phyloP scores from a whole-genome alignment of 352 stramenopile genomes.

The Phytophthora megakarya region DNA sequence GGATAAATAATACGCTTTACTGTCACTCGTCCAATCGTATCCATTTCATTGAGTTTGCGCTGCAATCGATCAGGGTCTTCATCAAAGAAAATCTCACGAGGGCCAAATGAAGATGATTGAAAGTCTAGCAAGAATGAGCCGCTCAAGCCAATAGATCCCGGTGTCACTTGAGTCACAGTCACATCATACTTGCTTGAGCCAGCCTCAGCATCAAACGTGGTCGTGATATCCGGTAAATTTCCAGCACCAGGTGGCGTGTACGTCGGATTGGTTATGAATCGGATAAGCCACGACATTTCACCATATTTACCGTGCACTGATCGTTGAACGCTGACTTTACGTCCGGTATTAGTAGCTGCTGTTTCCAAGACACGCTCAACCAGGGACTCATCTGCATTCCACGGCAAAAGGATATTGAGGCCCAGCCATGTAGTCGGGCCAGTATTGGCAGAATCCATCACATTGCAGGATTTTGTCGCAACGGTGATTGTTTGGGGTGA shows the following conservation, averaged over 20 bases:
- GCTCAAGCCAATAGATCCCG: constrained; percentile 86
- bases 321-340: constrained; percentile 84
- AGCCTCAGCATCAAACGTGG: constrained; percentile 39
- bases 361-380: constrained; percentile 61
- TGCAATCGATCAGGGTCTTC: constrained; percentile 85
- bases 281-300: constrained; percentile 93
- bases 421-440: constrained; percentile 11
- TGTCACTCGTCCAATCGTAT: constrained; percentile 90
- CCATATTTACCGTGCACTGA: constrained; percentile 95
- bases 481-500: not conserved
- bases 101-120: constrained; percentile 68
- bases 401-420: constrained; percentile 48
- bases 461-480: not conserved
- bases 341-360: constrained; percentile 52
- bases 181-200: constrained; percentile 33
- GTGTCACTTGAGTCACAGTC: constrained; percentile 85
- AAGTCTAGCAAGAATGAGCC: constrained; percentile 94
- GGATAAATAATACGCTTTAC: constrained; percentile 92
- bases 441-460: constrained; percentile 26
- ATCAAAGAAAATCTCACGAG: constrained; percentile 85
- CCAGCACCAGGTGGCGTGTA: constrained; percentile 91
- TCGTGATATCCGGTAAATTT: constrained; percentile 78
- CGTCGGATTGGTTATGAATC: constrained; percentile 92
- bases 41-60: constrained; percentile 96
- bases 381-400: constrained; percentile 68